Conservation (phyloP, 768 basidiomycete genomes). For the Trichaptum fuscoviolaceum region DNA sequence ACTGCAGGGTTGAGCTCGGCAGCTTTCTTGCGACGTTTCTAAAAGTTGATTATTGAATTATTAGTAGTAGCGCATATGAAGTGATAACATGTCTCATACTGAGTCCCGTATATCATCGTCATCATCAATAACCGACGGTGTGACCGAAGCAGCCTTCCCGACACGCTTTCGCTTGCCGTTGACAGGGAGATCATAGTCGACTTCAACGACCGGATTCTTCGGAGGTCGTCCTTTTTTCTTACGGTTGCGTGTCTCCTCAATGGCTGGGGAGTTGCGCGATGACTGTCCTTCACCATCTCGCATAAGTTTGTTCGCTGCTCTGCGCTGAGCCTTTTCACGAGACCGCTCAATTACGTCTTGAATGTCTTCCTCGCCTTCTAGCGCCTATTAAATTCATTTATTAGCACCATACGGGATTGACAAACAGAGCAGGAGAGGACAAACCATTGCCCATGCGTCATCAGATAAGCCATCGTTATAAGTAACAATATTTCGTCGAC, state of each 20-base stretch:
- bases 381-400: slow-evolving; percentile 37
- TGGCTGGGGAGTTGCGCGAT: slow-evolving; percentile 62
- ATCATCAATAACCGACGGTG: slow-evolving; percentile 65
- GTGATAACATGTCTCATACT: slow-evolving; percentile 27
- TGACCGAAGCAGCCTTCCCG: slow-evolving; percentile 70
- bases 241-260: slow-evolving; percentile 52
- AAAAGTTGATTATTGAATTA: slow-evolving; percentile 6
- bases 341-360: slow-evolving; percentile 65
- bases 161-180: slow-evolving; percentile 74
- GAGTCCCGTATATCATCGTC: slow-evolving; percentile 71
- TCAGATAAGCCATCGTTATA: slow-evolving; percentile 94
- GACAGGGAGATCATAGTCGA: slow-evolving; percentile 28
- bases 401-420: neutral
- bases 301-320: slow-evolving; percentile 52
- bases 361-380: slow-evolving; percentile 79
- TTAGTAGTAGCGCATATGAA: slow-evolving; percentile 5
- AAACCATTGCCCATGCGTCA: slow-evolving; percentile 85
- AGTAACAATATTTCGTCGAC: slow-evolving; percentile 76
- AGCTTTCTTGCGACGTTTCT: slow-evolving; percentile 85
- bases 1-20: slow-evolving; percentile 52
- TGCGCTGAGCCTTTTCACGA: slow-evolving; percentile 60
- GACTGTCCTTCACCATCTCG: slow-evolving; percentile 44
- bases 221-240: slow-evolving; percentile 31
- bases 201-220: slow-evolving; percentile 58
- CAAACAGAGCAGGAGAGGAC: slow-evolving; percentile 18